These are phyloP conservation scores for Blastocystis sp. DNA, from an alignment of 352 stramenopile species.

Conservation along the genomic window DNA sequence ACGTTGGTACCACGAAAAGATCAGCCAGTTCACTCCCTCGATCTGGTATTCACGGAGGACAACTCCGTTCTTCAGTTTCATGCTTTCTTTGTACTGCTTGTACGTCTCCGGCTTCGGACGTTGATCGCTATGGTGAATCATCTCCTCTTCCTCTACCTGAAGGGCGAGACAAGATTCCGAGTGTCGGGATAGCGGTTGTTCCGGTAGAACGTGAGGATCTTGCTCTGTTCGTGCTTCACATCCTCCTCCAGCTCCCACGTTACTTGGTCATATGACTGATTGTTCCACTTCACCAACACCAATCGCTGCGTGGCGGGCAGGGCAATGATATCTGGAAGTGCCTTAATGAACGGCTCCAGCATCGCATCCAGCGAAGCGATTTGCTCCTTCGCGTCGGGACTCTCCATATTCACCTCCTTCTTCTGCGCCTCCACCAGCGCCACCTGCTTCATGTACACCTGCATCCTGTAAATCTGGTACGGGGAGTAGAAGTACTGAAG, in stretches of 20 bases:
- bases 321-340: constrained; percentile 58
- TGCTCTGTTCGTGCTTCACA: constrained; percentile 72
- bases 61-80: constrained; percentile 74
- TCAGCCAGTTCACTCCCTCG: constrained; percentile 93
- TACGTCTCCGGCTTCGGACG: constrained; percentile 17
- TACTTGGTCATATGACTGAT: constrained; percentile 76
- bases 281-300: constrained; percentile 74
- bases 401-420: neutral
- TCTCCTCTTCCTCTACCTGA: neutral
- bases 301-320: neutral
- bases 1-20: constrained; percentile 88
- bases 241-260: constrained; percentile 78
- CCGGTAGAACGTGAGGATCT: constrained; percentile 39
- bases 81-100: constrained; percentile 73
- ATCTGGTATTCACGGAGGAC: constrained; percentile 86
- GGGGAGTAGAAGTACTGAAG: constrained; percentile 45
- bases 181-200: constrained; percentile 36
- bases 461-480: constrained; percentile 33
- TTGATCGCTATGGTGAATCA: constrained; percentile 34
- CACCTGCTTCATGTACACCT: constrained; percentile 27
- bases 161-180: neutral
- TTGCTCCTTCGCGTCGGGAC: neutral
- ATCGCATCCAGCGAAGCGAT: neutral
- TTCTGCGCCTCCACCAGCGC: neutral
- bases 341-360: constrained; percentile 63